phyloP scores from a whole-genome alignment of 495 filamentous ascomycete species.

The Penicillium atrosanguineum region DNA sequence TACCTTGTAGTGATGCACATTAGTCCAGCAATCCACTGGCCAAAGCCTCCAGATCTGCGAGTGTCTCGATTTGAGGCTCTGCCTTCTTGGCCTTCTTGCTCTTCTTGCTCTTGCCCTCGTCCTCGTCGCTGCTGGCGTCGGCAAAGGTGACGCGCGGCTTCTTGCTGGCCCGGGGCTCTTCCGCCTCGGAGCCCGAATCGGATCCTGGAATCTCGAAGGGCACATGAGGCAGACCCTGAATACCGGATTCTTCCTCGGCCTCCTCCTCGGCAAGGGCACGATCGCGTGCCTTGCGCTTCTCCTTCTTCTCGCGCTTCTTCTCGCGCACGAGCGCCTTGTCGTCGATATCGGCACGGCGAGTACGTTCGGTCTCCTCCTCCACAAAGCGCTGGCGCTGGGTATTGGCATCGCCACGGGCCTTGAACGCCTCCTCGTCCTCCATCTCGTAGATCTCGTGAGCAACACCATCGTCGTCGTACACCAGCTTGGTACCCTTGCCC shows the following conservation, averaged over 20 bases:
- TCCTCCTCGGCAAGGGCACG: conserved; percentile 46
- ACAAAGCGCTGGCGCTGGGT: conserved; percentile 74
- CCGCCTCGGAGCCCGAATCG: conserved; percentile 32
- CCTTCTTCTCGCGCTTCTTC: conserved; percentile 81
- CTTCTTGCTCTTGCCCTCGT: conserved; percentile 46
- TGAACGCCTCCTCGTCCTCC: conserved; percentile 77
- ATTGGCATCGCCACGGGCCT: conserved; percentile 67
- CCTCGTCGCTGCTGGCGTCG: conserved; percentile 37
- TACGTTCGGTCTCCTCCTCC: conserved; percentile 65
- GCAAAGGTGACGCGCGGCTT: conserved; percentile 42
- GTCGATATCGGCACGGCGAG: conserved; percentile 71
- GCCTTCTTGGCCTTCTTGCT: conserved; percentile 36
- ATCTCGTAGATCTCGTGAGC: conserved; percentile 84
- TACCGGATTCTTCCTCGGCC: conserved; percentile 39
- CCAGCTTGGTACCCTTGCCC: conserved; percentile 74
- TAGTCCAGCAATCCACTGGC: conserved; percentile 74
- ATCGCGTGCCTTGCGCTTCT: conserved; percentile 80
- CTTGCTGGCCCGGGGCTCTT: conserved; percentile 39
- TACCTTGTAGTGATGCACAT: conserved; percentile 12
- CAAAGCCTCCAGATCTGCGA: conserved; percentile 87
- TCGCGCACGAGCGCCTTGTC: conserved; percentile 79
- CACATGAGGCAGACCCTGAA: conserved; percentile 44
- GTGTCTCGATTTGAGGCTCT: conserved; percentile 66
- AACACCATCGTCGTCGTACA: conserved; percentile 90
- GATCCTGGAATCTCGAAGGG: conserved; percentile 23